Base-by-base conservation (phyloP, 129 eudicot genomes). In the sunflower (Helianthus annuus) region DNA sequence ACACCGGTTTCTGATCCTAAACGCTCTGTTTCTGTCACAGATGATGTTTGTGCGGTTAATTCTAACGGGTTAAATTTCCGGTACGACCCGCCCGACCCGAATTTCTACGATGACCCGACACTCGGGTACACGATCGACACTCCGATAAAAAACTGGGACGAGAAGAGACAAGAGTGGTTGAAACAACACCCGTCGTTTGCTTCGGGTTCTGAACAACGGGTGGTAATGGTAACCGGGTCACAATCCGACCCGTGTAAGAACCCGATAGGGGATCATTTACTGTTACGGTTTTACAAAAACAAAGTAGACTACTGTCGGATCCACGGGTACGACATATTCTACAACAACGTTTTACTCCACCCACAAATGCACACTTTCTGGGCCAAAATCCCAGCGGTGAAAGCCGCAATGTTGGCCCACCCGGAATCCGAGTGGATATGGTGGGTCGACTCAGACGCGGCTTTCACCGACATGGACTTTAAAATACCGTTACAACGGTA, bases 381-480 rank as follows among this genome's bases (percentile, higher is more conserved):
- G 98, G 96, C 98, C 40, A 93, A 93, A 69, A 76, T 85, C 61
- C 87, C 98, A 19, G 71, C 75, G 48, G 83, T 93, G 10, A 67
- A 82, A 76, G 98, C 96, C 2, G 92, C 91, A 56, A 87, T 93
- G 96, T 24, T 93, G 81, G 98, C 95, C 73, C 98, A 85, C 80
- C 96, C 96, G 58, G 97, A 91, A 56, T 86, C 96, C 49, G 97
- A 91, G 84, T 91, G 97, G 97, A 83, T 91, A 65, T 91, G 97
- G 97, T 91, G 97, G 97, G 92, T 91, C 8, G 97, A 91, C 76
- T 88, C 96, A 2, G 97, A 92, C 69, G 97, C 96, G 0, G 97
- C 78, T 13, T 79, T 87, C 53, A 87, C 93, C 3, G 97, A 90
- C 70, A 90, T 90, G 95, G 94, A 87, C 10, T 90, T 87, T 56